Base-by-base conservation (phyloP, 1,139 yeast species). In the Dujonia santamariae region DNA sequence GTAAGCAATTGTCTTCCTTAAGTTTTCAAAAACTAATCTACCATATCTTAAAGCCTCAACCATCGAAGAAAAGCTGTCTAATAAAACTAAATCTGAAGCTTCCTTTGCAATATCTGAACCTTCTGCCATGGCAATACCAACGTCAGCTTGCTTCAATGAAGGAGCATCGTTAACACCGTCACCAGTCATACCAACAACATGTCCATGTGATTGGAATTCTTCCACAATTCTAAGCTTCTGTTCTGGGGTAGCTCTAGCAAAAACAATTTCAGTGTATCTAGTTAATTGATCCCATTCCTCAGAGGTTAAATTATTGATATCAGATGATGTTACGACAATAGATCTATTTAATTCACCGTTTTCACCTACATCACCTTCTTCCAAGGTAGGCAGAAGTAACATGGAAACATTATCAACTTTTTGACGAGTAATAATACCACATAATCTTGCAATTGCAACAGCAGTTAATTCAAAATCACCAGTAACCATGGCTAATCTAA, bases 61-160 rank as follows among this genome's bases (percentile, higher is more conserved):
- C 37, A 75, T 71, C 1, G 78, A 64, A 20, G 64, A 54, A 43
- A 75, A 72, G 11, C 64, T 60, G 17, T 54, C 56, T 49, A 71
- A 51, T 30, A 74, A 53, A 20, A 75, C 63, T 46, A 75, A 48
- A 48, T 75, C 80, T 21, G 78, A 63, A 0, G 80, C 80, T 41
- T 74, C 80, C 45, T 72, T 67, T n/a, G 80, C 80, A 43, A 75
- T 67, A 44, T 75, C 80, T 15, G 77, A 65, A 3, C 76, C 80
- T 32, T 61, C 65, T 5, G 61, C 63, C 59, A 74, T 60, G 2
- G 78, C 72, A 39, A 75, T 69, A 27, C 80, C 80, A 36, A 73
- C 63, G 48, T 72, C 75, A 2, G 78, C 75, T 41, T 67, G 71
- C 43, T 64, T 68, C 41, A 72, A 57, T 0, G 78, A 67, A 5